Evolutionary conservation across 31 red algal species (phyloP).

Genomic region (Porphyra umbilicalis): DNA sequence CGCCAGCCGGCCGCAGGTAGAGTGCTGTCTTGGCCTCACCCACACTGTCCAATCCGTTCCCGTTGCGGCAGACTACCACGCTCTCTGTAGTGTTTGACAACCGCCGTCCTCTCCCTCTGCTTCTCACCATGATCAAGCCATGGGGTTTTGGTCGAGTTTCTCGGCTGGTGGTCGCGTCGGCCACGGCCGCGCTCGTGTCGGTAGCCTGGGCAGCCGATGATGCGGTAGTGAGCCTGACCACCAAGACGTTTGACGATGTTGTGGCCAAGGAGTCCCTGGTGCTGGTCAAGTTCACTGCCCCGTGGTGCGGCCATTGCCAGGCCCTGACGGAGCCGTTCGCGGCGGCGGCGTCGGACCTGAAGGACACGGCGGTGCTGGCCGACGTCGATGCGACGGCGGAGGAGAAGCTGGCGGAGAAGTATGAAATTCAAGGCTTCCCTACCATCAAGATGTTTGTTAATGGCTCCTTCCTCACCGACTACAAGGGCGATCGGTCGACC

Average conservation of each 20-base stretch:
- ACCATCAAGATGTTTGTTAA: constrained; percentile 89
- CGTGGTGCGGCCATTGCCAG: constrained; percentile 98
- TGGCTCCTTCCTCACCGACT: constrained; percentile 77
- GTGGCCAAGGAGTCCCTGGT: constrained; percentile 51
- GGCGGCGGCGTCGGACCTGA: constrained; percentile 53
- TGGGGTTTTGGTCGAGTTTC: not conserved
- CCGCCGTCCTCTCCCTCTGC: too few species aligned
- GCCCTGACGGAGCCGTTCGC: constrained; percentile 72
- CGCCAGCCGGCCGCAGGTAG: too few species aligned
- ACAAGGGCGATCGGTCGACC: constrained; percentile 73
- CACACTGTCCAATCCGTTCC: too few species aligned
- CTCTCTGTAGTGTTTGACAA: too few species aligned
- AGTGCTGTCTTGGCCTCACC: too few species aligned
- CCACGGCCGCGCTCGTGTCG: not conserved
- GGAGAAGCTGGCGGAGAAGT: constrained; percentile 73
- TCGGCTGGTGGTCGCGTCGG: not conserved
- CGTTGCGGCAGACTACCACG: too few species aligned
- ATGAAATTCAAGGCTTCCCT: constrained; percentile 84
- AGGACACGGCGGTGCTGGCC: constrained; percentile 72
- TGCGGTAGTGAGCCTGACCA: constrained; percentile 65
- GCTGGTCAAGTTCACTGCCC: constrained; percentile 92
- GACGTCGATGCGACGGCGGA: constrained; percentile 91
- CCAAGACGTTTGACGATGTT: constrained; percentile 48
- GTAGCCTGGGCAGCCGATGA: not conserved
- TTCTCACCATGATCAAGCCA: not conserved